A percentile compares a stretch with the other conserved stretches of the same genome.
Evolutionary conservation across 2,329 filamentous ascomycete genomes (phyloP).

Genomic region (Claviceps purpurea): DNA sequence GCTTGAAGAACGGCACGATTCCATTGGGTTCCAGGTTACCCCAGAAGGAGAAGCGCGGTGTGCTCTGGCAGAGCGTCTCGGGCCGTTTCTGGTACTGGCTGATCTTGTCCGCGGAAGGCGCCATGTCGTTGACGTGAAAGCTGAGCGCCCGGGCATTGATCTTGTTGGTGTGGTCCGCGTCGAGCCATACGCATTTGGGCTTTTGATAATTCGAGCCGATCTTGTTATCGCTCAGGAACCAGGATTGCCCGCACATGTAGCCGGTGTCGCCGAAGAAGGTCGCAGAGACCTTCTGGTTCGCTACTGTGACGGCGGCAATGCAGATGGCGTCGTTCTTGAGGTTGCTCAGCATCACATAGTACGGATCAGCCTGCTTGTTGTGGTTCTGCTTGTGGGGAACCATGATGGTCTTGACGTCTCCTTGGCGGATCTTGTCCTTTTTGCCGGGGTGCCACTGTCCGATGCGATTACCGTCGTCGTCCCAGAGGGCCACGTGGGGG

Average conservation of each 20-base stretch:
- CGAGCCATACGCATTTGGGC: constrained; percentile 14
- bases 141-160: constrained; percentile 11
- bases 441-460: constrained; percentile 6
- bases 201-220: constrained; percentile 6
- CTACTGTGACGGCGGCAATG: constrained; percentile 10
- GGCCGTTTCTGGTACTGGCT: constrained; percentile 6
- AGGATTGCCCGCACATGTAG: constrained; percentile 11
- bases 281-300: constrained; percentile 6
- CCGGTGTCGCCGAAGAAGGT: constrained; percentile 12
- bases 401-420: background rate
- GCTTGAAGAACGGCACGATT: constrained; percentile 14
- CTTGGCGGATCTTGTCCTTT: constrained; percentile 2
- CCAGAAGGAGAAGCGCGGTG: constrained; percentile 12
- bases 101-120: constrained; percentile 6
- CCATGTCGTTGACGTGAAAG: constrained; percentile 12
- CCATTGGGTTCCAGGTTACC: constrained; percentile 9
- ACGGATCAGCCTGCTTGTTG: constrained; percentile 1
- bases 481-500: constrained; percentile 9
- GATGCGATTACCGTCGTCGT: constrained; percentile 8
- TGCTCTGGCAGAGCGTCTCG: constrained; percentile 10
- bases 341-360: constrained; percentile 12
- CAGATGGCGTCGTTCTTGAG: constrained; percentile 12
- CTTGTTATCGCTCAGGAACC: constrained; percentile 10
- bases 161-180: constrained; percentile 10
- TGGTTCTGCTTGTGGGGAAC: constrained; percentile 7